Percentiles rank a stretch among this genome's conserved stretches.
Conservation (phyloP, 2,329 filamentous ascomycete species). For the Lecanosticta acicola region DNA sequence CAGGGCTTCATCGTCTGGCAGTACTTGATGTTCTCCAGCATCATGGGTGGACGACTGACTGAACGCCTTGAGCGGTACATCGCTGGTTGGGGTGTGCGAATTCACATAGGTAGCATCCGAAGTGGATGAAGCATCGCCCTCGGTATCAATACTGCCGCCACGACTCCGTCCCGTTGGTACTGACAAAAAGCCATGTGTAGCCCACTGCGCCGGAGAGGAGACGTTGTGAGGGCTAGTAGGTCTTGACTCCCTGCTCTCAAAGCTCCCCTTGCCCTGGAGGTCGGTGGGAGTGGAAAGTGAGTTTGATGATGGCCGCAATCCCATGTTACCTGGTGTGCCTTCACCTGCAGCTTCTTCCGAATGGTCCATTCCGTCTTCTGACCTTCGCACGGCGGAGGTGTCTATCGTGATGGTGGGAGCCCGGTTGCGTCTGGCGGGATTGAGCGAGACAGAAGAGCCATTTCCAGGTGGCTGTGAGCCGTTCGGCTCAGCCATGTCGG, state of each 20-base stretch:
- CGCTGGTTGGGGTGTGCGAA: conserved; percentile 34
- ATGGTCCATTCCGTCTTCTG: conserved; percentile 26
- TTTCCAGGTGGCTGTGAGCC: not conserved
- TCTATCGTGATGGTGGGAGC: conserved; percentile 50
- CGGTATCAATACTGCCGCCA: conserved; percentile 62
- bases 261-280: conserved; percentile 52
- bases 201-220: conserved; percentile 56
- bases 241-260: conserved; percentile 59
- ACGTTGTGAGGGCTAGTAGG: conserved; percentile 64
- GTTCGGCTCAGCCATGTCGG: conserved; percentile 4
- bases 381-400: conserved; percentile 44
- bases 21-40: conserved; percentile 46
- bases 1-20: conserved; percentile 63
- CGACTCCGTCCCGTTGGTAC: conserved; percentile 60
- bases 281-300: conserved; percentile 39
- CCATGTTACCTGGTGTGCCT: conserved; percentile 7
- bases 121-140: conserved; percentile 48
- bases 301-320: conserved; percentile 19
- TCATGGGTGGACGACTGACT: conserved; percentile 23
- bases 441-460: conserved; percentile 12
- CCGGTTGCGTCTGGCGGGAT: conserved; percentile 26
- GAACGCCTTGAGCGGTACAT: conserved; percentile 23
- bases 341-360: conserved; percentile 32
- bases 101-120: conserved; percentile 59
- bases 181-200: conserved; percentile 55